Evolutionary conservation across 805 yeast genomes (phyloP).

Genomic region (Candida bentonensis): DNA sequence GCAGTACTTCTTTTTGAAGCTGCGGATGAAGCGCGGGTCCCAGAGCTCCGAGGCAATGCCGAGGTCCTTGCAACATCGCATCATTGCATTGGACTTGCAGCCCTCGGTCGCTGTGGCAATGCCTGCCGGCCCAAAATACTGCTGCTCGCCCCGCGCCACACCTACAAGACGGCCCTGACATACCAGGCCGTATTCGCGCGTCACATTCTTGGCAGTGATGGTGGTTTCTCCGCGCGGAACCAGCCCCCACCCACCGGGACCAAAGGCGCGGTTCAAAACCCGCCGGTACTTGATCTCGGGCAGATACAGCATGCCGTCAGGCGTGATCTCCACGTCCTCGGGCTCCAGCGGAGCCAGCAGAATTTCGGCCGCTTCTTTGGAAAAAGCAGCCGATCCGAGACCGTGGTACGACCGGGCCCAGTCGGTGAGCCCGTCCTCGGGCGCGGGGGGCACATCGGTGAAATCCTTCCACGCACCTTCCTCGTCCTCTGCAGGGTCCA

Average conservation of each 20-base stretch:
- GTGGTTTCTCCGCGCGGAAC: conserved; percentile 83
- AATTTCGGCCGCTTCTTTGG: conserved; percentile 42
- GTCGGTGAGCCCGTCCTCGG: conserved; percentile 23
- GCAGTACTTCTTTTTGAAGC: conserved; percentile 50
- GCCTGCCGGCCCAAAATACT: conserved; percentile 72
- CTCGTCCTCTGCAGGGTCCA: background rate
- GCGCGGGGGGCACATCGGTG: conserved; percentile 1
- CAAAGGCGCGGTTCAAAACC: conserved; percentile 78
- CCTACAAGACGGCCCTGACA: conserved; percentile 81
- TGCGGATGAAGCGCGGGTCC: conserved; percentile 85
- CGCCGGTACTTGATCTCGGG: conserved; percentile 95
- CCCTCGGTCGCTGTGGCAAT: conserved; percentile 96
- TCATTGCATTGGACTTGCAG: conserved; percentile 87
- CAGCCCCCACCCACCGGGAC: conserved; percentile 98
- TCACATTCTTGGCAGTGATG: conserved; percentile 58
- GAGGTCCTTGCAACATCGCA: conserved; percentile 95
- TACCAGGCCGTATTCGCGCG: conserved; percentile 81
- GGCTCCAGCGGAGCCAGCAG: conserved; percentile 48
- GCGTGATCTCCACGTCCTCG: conserved; percentile 81
- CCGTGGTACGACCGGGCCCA: conserved; percentile 89
- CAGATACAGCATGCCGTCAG: conserved; percentile 81
- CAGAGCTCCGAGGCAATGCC: conserved; percentile 95
- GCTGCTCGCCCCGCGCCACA: conserved; percentile 92
- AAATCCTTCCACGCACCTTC: background rate
- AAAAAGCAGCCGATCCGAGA: conserved; percentile 65